These are phyloP conservation scores for Geranium brycei DNA, from an alignment of 345 rosid species.

Conservation along the genomic window DNA sequence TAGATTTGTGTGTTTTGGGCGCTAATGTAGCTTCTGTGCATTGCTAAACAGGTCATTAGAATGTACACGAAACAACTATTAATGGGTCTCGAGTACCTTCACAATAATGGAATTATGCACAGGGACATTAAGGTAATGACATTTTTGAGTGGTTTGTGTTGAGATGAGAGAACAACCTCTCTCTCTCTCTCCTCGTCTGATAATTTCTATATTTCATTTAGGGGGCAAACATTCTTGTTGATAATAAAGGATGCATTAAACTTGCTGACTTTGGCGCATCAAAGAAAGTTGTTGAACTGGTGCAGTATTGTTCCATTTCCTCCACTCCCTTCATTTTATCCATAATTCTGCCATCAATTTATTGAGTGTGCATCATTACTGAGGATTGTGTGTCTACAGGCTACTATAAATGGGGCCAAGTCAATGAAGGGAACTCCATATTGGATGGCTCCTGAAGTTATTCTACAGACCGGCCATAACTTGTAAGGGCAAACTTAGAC, in stretches of 20 bases:
- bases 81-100: slow-evolving; percentile 66
- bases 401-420: slow-evolving; percentile 72
- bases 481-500: slow-evolving; percentile 39
- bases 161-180: not conserved
- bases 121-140: slow-evolving; percentile 65
- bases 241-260: slow-evolving; percentile 78
- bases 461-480: slow-evolving; percentile 86
- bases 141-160: not conserved
- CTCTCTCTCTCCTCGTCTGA: slow-evolving; percentile 3
- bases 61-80: slow-evolving; percentile 61
- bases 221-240: slow-evolving; percentile 92
- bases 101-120: slow-evolving; percentile 72
- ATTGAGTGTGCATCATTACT: slow-evolving; percentile 1
- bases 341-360: not conserved
- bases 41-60: slow-evolving; percentile 44
- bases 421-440: slow-evolving; percentile 91
- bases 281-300: slow-evolving; percentile 73
- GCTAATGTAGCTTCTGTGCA: slow-evolving; percentile 2
- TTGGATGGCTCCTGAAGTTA: slow-evolving; percentile 99
- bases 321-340: not conserved
- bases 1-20: slow-evolving; percentile 1
- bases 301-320: slow-evolving; percentile 4
- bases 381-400: slow-evolving; percentile 32
- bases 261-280: slow-evolving; percentile 96
- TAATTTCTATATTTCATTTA: slow-evolving; percentile 14